Base-by-base conservation (phyloP, 2,329 filamentous ascomycete species). In the Pseudocercospora fijiensis region DNA sequence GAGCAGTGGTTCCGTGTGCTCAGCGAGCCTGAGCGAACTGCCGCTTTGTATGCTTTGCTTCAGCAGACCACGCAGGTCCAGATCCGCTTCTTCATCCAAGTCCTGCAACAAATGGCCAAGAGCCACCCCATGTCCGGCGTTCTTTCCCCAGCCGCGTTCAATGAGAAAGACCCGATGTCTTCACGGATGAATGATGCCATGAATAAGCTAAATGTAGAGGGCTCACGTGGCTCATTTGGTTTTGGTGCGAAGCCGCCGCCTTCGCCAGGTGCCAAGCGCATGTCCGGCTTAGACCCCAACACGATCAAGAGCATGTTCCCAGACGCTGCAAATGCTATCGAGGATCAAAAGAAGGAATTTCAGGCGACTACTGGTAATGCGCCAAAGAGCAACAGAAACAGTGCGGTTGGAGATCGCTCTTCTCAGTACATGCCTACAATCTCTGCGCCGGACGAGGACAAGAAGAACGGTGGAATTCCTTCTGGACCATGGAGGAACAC, bases 231-330 rank as follows among this genome's bases (percentile, higher is more conserved):
- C 79, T 96, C 94, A 1, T 84, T 96, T 72, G 87, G 87, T 28
- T 77, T 81, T 60, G 80, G 79, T 28, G 68, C 63, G 57, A 91
- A 94, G 69, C 90, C 90, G 67, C 89, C 90, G 43, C 87, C 90
- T 61, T 91, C 90, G 57, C 87, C 92, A 53, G 85, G 89, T 58
- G 86, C 88, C 58, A 98, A 97, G 82, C 89, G 95, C 71, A 95
- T 96, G 76, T 98, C 95, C 52, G 92, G 90, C n/a, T 87, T 99
- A 62, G 94, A 98, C 76, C 85, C 91, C 4, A 92, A 89, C 30
- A 96, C 92, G 24, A 97, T 99, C 79, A 96, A 96, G 78, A 92
- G 92, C 73, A 98, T 99, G 95, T 99, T 99, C 77, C 95, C 95
- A 6, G 95, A 99, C 81, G 95, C 95, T 51, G 95, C 95, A 13